Base-by-base conservation (phyloP, 352 stramenopile species). In the Phytophthora fragariae region DNA sequence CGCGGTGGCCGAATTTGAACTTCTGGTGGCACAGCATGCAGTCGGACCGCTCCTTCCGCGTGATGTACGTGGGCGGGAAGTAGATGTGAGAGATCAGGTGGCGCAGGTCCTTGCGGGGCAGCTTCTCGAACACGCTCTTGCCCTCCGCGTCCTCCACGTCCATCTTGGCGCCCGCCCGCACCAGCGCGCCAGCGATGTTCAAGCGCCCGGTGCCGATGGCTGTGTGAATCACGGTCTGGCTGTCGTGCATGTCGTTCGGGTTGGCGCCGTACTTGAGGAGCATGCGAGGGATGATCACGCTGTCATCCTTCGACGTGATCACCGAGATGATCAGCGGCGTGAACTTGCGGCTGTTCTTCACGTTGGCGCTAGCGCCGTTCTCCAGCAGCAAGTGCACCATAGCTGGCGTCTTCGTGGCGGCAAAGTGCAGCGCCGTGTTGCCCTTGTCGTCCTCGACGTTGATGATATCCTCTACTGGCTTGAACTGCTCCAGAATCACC, bases 11-110 rank as follows among this genome's bases (percentile, higher is more conserved):
- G 68, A 96, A 96, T 67, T 91, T 92, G 77, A 95, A 83, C 75
- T 96, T 96, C 76, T 95, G 92, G 52, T 80, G 76, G 79, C 89
- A 96, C 47, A 96, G 61, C 89, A 96, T 96, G 75, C 89, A 96
- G 57, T 89, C 86, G 31, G 72, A 70, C 41, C 89, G 88, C 72
- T 96, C 89, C 68, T 96, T 96, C 67, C 90, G 86, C 37, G 85
- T 93, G 63, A 96, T 96, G 76, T 92, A 90, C 57, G 89, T 96
- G 24, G 89, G 89, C 19, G 89, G 89, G 76, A 93, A 96, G 80
- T 96, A 93, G 62, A 96, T 93, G 72, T 96, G 89, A 56, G 82
- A 85, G 53, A 96, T 79, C 33, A 96, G 68, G 63, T 87, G 84
- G 27, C 87, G 88, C 29, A 91, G 72, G 59, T 87, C 87, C 67